Evolutionary conservation across 306 rosid species (phyloP), one percentile per base, ranked within the genome.

Genomic region (Corylus avellana): DNA sequence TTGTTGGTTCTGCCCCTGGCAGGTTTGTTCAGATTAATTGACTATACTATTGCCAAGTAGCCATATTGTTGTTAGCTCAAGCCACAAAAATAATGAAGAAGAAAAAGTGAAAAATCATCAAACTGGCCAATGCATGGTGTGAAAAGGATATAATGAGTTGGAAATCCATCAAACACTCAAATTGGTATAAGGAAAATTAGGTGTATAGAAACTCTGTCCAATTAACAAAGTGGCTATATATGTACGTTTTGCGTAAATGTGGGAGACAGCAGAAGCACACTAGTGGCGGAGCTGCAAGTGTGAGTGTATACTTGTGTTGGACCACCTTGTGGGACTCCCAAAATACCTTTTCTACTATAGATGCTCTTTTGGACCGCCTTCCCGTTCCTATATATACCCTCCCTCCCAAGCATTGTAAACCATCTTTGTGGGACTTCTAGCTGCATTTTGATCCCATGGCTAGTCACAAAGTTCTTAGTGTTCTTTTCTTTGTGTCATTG

Each of bases 251-350:
- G 2, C 35, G 35, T 1, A 32, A 72, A 44, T 81, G 70, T 91
- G 90, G 92, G 77, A 18, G 78, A 85, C 92, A 87, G 95, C 87
- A 84, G 79, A 87, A 77, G 48, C 91, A 80, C 89, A 84, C 83
- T 62, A 73, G 57, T 75, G 74, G 82, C 59, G 3, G 20, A 25
- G 27, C 32, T 67, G 14, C 37, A 85, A 67, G 77, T 71, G 83
- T 42, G 78, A 70, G 82, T 67, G 68, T 72, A 54, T 50, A 77
- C 73, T 63, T 61, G 74, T 64, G 61, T 75, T 51, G 84, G 77
- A 76, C 88, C 84, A 78, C 85, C 73, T 7, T 67, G 72, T 67
- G 87, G 87, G 86, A 73, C 87, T 75, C 50, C 50, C 59, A 73
- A 57, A 79, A 53, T 77, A 44, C 75, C 76, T 53, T 53, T 42